Evolutionary conservation across 345 rosid species (phyloP), one percentile per base, ranked within the genome.

Genomic region (Eucalyptus regnans): DNA sequence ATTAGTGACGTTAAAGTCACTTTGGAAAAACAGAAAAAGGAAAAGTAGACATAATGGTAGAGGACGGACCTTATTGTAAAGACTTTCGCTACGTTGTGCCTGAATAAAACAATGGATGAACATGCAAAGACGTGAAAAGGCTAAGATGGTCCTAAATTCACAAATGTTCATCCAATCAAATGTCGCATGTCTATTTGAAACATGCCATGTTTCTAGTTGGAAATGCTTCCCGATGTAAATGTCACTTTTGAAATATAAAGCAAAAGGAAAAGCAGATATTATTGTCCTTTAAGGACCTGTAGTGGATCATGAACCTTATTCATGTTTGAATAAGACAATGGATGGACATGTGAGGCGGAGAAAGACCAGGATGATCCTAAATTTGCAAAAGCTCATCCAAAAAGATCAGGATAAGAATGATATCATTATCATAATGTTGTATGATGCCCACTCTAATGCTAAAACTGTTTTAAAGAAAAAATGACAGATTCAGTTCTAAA

Each of bases 121-220:
- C 68, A 60, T 27, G 68, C 23, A 25, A 12, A 27, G 31, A 60
- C 0, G 31, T 0, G 31, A 0, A 60, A 27, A 12, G 31, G 0
- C 16, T 7, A 27, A 12, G 7, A 60, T 27, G 15, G 31, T 60
- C 66, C 15, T 27, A 60, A 12, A 27, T 27, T 27, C 2, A 12
- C 66, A 60, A 60, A 60, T 0, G 6, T 27, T 12, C 0, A 0
- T 60, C 8, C 66, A 11, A 60, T 60, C 4, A 25, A 60, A 27
- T 5, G 66, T 3, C 1, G 4, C 31, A 27, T 25, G 66, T 12
- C 66, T 2, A 25, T 60, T 25, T 60, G 31, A 60, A 60, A 25
- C 2, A 1, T 2, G 1, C 14, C n/a, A 23, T 2, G 3, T 58
- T 0, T 58, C 13, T 54, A 54, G 10, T 2, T 54, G 0, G 25